Base-by-base conservation (phyloP, 176 grass and related monocot genomes). In the Elaeis guineensis region DNA sequence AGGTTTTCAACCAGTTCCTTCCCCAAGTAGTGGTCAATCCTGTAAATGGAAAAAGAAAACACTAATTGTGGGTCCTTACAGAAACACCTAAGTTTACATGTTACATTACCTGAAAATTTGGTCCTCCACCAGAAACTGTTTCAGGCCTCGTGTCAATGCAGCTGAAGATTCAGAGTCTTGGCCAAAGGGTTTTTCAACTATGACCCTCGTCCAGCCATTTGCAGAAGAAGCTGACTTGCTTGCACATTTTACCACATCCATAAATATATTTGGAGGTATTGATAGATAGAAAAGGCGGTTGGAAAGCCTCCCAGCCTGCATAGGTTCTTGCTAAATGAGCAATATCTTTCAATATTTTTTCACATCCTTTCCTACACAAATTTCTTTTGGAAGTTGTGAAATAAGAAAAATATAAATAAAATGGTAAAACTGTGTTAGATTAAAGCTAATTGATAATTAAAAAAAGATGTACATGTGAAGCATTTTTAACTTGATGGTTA, bases 131-230 rank as follows among this genome's bases (percentile, higher is more conserved):
- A 96, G 81, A 57, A 88, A 88, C 65, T 96, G 75, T 73, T 96
- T 96, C 57, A 90, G 79, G 49, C 92, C 81, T 59, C 70, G 83
- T 52, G 92, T 97, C 64, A 97, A 81, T 16, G 87, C 87, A 69
- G 87, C 87, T 60, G 92, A 97, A 61, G 92, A 91, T 52, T 97
- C 92, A 5, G 73, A 76, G 70, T 97, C 84, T 32, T 80, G 80
- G 18, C 92, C 92, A 50, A 97, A 97, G 21, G 92, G 92, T 71
- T 97, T 97, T 77, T 97, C 92, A 74, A 97, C 92, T 69, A 97
- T 88, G 57, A 97, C 83, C 76, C 87, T 80, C 71, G 87, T 91
- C 92, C 92, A 97, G 39, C 87, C 87, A 85, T 78, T 88, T 54
- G 52, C 22, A 26, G 87, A 90, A 49, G 92, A 84, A 77, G 86